Base-by-base conservation (phyloP, 2,329 filamentous ascomycete genomes). In the Cordyceps farinosa region DNA sequence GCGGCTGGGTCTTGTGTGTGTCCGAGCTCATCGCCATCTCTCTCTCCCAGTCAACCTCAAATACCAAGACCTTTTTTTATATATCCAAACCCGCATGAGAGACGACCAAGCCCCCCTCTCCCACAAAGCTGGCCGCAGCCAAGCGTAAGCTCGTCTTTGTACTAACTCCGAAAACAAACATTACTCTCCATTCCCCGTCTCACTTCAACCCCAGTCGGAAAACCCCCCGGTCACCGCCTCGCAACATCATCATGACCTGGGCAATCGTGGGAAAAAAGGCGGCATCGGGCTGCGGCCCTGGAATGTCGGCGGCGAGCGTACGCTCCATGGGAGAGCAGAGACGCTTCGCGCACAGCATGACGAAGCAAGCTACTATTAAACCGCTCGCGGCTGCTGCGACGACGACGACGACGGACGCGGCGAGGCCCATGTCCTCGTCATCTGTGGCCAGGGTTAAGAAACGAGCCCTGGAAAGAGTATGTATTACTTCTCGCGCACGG, bases 221-320 rank as follows among this genome's bases (percentile, higher is more conserved):
- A 47, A 38, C 29, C 36, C 30, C 60, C 61, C 60, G 60, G 61
- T 62, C 63, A 65, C 68, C 57, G 51, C 65, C 61, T 65, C 44
- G 22, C 40, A 48, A n/a, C 42, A 60, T 53, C 68, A 68, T 64
- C 68, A 82, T 82, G 80, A 77, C 72, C 66, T 72, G 76, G 73
- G 72, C 65, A 65, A 71, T 71, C 68, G 72, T 74, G 67, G 76
- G 73, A 74, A 79, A 75, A 67, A 78, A 75, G 71, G 76, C 67
- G 70, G 76, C 68, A n/a, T 68, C 66, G 55, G 67, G 69, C 57
- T 70, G 69, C 66, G 67, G 69, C 61, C 66, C 69, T 50, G 70
- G 63, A 42, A 40, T 69, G 2, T 64, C 51, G 4, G n/a, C 27
- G 22, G 62, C 32, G 30, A 36, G 52, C 29, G 52, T 22, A 15